Evolutionary conservation across 768 basidiomycete genomes (phyloP), one percentile per base, ranked within the genome.

Genomic region (Neoboletus subvelutipes): DNA sequence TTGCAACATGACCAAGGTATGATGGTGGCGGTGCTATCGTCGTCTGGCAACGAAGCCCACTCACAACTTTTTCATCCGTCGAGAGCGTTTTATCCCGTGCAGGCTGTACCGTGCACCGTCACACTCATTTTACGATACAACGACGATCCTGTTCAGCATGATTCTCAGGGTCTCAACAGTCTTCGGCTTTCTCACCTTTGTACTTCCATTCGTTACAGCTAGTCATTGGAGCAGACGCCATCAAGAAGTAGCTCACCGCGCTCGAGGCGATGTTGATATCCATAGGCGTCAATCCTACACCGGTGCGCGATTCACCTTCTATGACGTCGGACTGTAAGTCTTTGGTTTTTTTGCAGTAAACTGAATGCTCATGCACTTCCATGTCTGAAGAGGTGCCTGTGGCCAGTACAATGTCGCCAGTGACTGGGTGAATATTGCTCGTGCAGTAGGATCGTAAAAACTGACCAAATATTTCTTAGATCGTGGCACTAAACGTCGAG

Each of bases 311-410:
- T 81, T 80, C 71, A 81, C 84, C 15, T 87, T 74, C 60, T 87
- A 85, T 65, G 77, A 78, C 42, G 80, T 78, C 54, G 83, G 83
- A 56, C 62, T 80, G 83, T 83, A 57, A 61, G 76, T 56, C 20
- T 46, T 47, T 49, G 24, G 9, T 20, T 31, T 20, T 31, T 40
- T 57, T 40, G 20, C 60, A 34, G 37, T 28, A 50, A 48, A 36
- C 48, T 28, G 50, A 31, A 48, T 11, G 31, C 53, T 63, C 55
- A 64, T 48, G 13, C 26, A 48, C 11, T 1, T 56, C 8, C 52
- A 31, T 40, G 45, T 58, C 62, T 58, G 20, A 64, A 85, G 83
- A 39, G 84, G 84, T 65, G 83, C 85, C 45, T 86, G 84, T 61
- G 84, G 84, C 22, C 33, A 71, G 7, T 26, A 1, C 11, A 84